Base-by-base conservation (phyloP, 768 basidiomycete genomes). In the Lactarius pseudohatsudake region DNA sequence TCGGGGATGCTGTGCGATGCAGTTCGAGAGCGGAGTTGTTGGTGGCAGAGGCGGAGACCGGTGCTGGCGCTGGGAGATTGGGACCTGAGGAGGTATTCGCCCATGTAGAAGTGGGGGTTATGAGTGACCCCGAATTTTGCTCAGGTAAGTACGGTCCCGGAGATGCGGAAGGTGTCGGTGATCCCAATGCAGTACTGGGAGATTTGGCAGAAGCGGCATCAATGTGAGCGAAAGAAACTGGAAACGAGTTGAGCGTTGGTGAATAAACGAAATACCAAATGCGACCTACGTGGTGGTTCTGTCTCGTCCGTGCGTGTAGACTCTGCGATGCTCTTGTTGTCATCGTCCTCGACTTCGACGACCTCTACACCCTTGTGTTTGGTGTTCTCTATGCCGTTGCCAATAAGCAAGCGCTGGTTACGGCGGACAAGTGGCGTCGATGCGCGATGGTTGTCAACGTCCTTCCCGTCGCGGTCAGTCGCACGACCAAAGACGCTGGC, bases 401-500 rank as follows among this genome's bases (percentile, higher is more conserved):
- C 88, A 62, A 94, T 93, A 85, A 93, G 82, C 41, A 94, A 75
- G 47, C 90, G 77, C 57, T 84, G 79, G 61, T 81, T 79, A 53
- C 84, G 80, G 3, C 82, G 81, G 2, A 85, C 83, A 32, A 81
- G 77, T 6, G 79, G 72, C 13, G 77, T 66, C 18, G 77, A 72
- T 43, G 76, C 73, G 36, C 70, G 69, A 47, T 72, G 76, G 53
- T 76, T 76, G 59, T 74, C 76, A 55, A 72, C 75, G 54, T 72
- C 75, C 60, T 75, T 80, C 65, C 79, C 76, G 56, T 77, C 80
- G 1, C 80, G 79, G 0, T 74, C 71, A 9, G 72, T 69, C 0
- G 70, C 62, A 62, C 82, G 83, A 15, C 90, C 90, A 78, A 98
- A 98, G 3, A 98, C 90, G 15, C 93, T 89, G 11, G 96, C 96